Evolutionary conservation across 257 asterid genomes (phyloP).

Genomic region (Orobanche coerulescens): DNA sequence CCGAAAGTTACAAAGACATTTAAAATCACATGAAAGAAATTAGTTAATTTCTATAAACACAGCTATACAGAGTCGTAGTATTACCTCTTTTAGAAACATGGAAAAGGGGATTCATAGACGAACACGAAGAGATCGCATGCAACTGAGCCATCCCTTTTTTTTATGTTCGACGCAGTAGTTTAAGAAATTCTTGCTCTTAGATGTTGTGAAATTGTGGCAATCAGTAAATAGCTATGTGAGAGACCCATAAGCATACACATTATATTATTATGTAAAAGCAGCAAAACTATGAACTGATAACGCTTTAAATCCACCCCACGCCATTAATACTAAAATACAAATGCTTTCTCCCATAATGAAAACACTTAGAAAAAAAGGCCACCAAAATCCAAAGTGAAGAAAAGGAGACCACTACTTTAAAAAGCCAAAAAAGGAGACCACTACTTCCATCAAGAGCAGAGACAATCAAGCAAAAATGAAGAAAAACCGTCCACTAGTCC

Average conservation of each 20-base stretch:
- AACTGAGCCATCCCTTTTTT: constrained; percentile 60
- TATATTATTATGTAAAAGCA: background rate
- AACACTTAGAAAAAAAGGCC: no score
- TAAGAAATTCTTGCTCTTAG: constrained; percentile 11
- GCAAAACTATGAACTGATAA: background rate
- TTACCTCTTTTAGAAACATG: constrained; percentile 40
- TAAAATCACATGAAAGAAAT: background rate
- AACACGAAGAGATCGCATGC: constrained; percentile 42
- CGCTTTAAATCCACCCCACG: background rate
- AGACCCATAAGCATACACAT: background rate
- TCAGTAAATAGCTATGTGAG: background rate
- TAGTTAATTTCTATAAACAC: background rate
- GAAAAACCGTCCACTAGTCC: no score
- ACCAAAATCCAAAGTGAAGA: no score
- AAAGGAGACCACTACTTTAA: no score
- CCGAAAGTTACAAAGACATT: background rate
- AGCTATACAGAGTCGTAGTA: background rate
- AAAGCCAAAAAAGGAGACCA: no score
- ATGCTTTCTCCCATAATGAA: no score
- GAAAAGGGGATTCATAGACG: constrained; percentile 35
- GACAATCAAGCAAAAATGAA: no score
- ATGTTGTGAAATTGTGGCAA: background rate
- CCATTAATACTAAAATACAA: background rate
- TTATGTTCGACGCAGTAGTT: background rate
- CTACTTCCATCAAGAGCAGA: no score